Evolutionary conservation across 345 rosid genomes (phyloP).

Genomic region (Psidium friedrichsthalianum): DNA sequence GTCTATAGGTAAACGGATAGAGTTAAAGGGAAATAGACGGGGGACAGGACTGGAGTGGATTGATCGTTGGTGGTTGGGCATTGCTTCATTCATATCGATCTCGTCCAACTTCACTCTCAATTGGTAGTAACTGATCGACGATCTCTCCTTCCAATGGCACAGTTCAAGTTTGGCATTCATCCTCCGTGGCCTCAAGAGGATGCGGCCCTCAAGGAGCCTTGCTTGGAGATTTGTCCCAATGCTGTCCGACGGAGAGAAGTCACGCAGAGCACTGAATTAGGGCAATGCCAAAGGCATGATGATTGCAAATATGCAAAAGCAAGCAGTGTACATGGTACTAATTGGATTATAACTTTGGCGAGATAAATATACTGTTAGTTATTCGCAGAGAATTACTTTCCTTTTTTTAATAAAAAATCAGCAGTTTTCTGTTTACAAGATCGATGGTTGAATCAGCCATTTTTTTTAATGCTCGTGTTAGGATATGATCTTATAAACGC

Average conservation of each 20-base stretch:
- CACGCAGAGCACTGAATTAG: not conserved
- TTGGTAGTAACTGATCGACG: not conserved
- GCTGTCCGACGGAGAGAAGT: slow-evolving; percentile 30
- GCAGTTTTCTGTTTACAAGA: not conserved
- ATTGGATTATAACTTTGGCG: not conserved
- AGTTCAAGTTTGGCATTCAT: slow-evolving; percentile 75
- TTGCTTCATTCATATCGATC: rapidly evolving
- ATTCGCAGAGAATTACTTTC: not conserved
- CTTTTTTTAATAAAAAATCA: not conserved
- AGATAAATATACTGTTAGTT: not conserved
- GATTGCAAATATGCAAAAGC: not conserved
- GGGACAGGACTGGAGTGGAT: not conserved
- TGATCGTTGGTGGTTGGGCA: not conserved
- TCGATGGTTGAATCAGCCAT: not conserved
- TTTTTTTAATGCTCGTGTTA: not conserved
- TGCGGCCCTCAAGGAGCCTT: slow-evolving; percentile 48
- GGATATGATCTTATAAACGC: not conserved
- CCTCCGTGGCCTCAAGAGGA: slow-evolving; percentile 58
- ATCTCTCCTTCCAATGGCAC: slow-evolving; percentile 8
- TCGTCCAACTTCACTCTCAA: not conserved
- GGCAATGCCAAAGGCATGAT: slow-evolving; percentile 51
- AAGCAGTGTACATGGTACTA: not conserved
- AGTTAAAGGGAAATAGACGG: not conserved
- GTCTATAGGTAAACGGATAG: not conserved
- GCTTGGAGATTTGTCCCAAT: slow-evolving; percentile 63